A percentile compares a stretch with the other conserved stretches of the same genome.
These are phyloP conservation scores for Penicillium soppii DNA, from an alignment of 495 filamentous ascomycete species.

Conservation along the genomic window DNA sequence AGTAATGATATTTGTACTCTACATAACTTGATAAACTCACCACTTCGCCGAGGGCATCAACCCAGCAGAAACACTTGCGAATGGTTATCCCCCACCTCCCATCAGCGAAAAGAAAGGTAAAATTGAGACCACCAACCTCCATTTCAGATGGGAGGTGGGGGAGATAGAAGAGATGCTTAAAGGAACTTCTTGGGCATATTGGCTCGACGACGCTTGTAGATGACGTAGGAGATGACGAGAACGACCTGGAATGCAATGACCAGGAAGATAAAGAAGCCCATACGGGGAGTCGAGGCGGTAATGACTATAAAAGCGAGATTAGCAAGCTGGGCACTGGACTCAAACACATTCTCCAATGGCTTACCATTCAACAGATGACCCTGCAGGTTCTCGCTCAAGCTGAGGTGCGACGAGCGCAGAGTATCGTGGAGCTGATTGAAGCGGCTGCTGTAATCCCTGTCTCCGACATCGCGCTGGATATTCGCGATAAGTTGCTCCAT, in stretches of 20 bases:
- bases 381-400: constrained; percentile 54
- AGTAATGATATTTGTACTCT: constrained; percentile 21
- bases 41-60: too few species aligned
- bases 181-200: constrained; percentile 90
- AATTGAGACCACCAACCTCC: neutral
- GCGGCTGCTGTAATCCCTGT: constrained; percentile 70
- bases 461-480: constrained; percentile 64
- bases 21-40: too few species aligned
- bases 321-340: neutral
- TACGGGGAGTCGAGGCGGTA: constrained; percentile 57
- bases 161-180: constrained; percentile 35
- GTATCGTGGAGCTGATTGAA: constrained; percentile 70
- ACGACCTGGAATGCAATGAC: constrained; percentile 75
- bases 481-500: constrained; percentile 56
- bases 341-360: constrained; percentile 2
- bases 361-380: constrained; percentile 35
- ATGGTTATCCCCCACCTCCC: neutral
- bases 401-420: constrained; percentile 70
- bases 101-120: neutral
- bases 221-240: constrained; percentile 64
- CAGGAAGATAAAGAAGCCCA: constrained; percentile 71
- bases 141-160: neutral
- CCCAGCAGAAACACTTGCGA: neutral
- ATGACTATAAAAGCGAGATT: constrained; percentile 46
- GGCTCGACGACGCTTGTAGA: constrained; percentile 78